phyloP scores from a whole-genome alignment of 345 rosid genomes.

The Populus nigra region DNA sequence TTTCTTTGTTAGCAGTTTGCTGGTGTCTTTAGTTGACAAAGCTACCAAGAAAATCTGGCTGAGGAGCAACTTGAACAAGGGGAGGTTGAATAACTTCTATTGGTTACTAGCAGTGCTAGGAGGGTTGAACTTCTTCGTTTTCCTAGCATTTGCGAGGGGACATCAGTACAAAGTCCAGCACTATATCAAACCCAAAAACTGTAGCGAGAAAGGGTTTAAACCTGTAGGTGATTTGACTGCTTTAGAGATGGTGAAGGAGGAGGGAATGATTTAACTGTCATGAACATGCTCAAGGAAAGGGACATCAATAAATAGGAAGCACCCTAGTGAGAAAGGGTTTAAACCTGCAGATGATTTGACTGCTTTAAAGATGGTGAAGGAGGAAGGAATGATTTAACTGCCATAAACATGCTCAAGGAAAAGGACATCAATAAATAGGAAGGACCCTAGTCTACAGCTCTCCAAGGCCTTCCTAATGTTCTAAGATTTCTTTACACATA shows the following conservation, averaged over 20 bases:
- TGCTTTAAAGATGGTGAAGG: slow-evolving; percentile 20
- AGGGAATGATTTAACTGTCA: neutral
- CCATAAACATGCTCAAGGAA: neutral
- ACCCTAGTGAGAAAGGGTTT: slow-evolving; percentile 29
- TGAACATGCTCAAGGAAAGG: neutral
- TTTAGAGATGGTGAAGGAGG: slow-evolving; percentile 23
- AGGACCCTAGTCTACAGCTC: slow-evolving; percentile 13
- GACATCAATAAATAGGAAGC: neutral
- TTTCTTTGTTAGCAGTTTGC: slow-evolving; percentile 73
- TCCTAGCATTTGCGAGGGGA: slow-evolving; percentile 47
- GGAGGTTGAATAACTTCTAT: slow-evolving; percentile 63
- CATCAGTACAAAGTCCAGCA: slow-evolving; percentile 69
- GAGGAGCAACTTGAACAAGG: slow-evolving; percentile 58
- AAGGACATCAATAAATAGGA: neutral
- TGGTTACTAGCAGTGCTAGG: slow-evolving; percentile 71
- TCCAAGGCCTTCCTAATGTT: neutral
- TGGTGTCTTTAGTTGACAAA: slow-evolving; percentile 66
- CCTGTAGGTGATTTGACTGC: slow-evolving; percentile 13
- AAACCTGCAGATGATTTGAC: slow-evolving; percentile 16
- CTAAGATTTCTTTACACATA: neutral
- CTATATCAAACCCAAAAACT: slow-evolving; percentile 11
- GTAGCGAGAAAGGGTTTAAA: slow-evolving; percentile 33
- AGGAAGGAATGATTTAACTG: neutral
- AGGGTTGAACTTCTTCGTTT: slow-evolving; percentile 56
- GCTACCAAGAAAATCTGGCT: slow-evolving; percentile 65